These are phyloP conservation scores for Cryomyces minteri DNA, from an alignment of 495 filamentous ascomycete species.

Conservation along the genomic window DNA sequence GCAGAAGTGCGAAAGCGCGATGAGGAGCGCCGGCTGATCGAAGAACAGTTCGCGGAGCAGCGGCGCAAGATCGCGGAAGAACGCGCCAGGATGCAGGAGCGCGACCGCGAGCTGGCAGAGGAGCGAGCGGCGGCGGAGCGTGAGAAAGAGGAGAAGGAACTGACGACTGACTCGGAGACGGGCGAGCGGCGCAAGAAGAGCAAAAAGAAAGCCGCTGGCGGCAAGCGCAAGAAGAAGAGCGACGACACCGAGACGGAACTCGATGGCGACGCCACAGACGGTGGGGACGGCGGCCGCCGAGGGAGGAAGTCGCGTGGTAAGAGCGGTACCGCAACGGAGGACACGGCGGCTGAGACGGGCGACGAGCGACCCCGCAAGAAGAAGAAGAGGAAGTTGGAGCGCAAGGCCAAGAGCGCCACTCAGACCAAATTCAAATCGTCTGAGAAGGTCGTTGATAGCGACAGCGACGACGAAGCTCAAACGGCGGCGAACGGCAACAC, in stretches of 20 bases:
- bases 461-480: conserved; percentile 13
- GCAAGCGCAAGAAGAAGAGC: conserved; percentile 42
- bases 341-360: conserved; percentile 5
- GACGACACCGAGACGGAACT: conserved; percentile 34
- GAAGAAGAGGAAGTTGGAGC: conserved; percentile 22
- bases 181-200: conserved; percentile 57
- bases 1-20: conserved; percentile 57
- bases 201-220: conserved; percentile 35
- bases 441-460: conserved; percentile 19
- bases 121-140: conserved; percentile 56
- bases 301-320: conserved; percentile 7
- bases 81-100: conserved; percentile 56
- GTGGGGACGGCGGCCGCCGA: neutral
- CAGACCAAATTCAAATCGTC: conserved; percentile 18
- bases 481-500: conserved; percentile 1
- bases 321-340: conserved; percentile 7
- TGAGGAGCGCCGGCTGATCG: conserved; percentile 44
- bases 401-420: conserved; percentile 2
- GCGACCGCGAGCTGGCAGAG: conserved; percentile 51
- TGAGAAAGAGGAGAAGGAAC: conserved; percentile 44
- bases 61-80: conserved; percentile 68
- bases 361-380: conserved; percentile 12
- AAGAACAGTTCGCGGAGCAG: conserved; percentile 47
- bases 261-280: conserved; percentile 18
- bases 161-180: conserved; percentile 59